phyloP scores from a whole-genome alignment of 129 eudicot species.

The Smallanthus sonchifolius region DNA sequence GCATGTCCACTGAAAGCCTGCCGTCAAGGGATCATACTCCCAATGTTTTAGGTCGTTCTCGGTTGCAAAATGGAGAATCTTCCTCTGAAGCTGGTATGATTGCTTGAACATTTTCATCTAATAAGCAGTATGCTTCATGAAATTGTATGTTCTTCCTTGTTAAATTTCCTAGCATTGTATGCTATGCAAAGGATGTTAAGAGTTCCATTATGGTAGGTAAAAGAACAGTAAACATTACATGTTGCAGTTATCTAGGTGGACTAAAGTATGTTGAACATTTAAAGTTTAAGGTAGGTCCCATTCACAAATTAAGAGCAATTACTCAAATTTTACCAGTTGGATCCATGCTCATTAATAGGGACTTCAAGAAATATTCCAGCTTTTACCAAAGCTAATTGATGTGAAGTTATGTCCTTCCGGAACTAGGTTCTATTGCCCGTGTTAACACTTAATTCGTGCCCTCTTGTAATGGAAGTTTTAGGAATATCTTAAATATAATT shows the following conservation, averaged over 20 bases:
- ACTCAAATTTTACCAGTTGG: not conserved
- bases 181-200: not conserved
- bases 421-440: not conserved
- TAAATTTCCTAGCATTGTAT: not conserved
- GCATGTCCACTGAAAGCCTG: conserved; percentile 46
- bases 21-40: conserved; percentile 60
- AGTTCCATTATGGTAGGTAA: not conserved
- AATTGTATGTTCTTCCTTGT: not conserved
- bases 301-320: not conserved
- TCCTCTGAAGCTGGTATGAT: conserved; percentile 71
- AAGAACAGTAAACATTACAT: conserved; percentile 16
- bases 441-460: not conserved
- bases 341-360: not conserved
- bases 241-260: not conserved
- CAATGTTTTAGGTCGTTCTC: conserved; percentile 49
- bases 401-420: not conserved
- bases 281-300: not conserved
- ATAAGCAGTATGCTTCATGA: conserved; percentile 12
- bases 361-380: conserved; percentile 1
- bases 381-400: conserved; percentile 1
- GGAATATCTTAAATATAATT: conserved; percentile 8
- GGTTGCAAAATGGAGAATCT: conserved; percentile 61
- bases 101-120: not conserved
- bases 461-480: not conserved
- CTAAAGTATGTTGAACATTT: conserved; percentile 1